Evolutionary conservation across 345 rosid genomes (phyloP).

Genomic region (Citropsis articulata): DNA sequence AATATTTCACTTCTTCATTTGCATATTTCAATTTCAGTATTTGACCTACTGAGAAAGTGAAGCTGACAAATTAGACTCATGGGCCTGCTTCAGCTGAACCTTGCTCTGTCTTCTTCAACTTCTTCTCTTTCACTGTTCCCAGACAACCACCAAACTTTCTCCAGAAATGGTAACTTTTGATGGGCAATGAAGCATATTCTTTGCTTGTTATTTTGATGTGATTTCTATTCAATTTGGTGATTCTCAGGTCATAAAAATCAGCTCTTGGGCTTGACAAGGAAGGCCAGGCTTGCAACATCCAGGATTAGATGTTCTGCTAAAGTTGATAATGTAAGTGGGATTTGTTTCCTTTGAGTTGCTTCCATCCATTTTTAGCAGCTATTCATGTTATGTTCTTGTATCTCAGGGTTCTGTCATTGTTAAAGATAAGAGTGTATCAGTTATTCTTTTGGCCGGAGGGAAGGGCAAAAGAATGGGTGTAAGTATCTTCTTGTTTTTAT

Average conservation of each 20-base stretch:
- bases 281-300: conserved; percentile 8
- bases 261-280: conserved; percentile 21
- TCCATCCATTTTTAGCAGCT: background rate
- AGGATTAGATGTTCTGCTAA: conserved; percentile 36
- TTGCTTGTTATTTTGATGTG: background rate
- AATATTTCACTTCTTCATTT: background rate
- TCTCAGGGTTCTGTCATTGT: conserved; percentile 41
- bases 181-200: background rate
- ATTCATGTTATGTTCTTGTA: background rate
- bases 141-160: background rate
- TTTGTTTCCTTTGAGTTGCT: background rate
- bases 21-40: background rate
- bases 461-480: conserved; percentile 96
- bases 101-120: conserved; percentile 18
- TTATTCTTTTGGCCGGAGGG: conserved; percentile 90
- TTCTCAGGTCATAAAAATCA: conserved; percentile 29
- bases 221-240: conserved; percentile 13
- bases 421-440: conserved; percentile 73
- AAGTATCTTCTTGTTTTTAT: conserved; percentile 21
- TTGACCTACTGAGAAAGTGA: background rate
- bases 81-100: conserved; percentile 36
- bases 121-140: conserved; percentile 9
- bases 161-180: conserved; percentile 4
- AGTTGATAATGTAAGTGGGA: conserved; percentile 39
- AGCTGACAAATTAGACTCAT: background rate